Evolutionary conservation across 2,329 filamentous ascomycete species (phyloP), one percentile per base, ranked within the genome.

Genomic region (Claviceps sp.): DNA sequence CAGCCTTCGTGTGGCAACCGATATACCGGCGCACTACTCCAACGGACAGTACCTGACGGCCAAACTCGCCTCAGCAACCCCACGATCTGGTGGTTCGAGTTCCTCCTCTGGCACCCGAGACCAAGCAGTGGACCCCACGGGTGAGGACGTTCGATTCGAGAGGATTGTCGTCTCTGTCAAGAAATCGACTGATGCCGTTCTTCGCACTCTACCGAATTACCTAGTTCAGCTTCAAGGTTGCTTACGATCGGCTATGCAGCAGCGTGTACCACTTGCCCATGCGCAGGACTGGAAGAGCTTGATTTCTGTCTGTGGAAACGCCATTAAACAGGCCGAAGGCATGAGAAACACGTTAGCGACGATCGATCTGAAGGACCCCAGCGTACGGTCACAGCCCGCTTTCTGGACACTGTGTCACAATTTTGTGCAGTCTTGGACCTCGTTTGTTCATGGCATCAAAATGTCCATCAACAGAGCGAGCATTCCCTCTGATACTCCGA

Each of bases 281-380:
- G 71, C 82, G 29, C 75, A 81, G 49, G 74, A 82, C 51, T 89
- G 86, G 83, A 82, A 77, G 51, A 72, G 75, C 1, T 75, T 95
- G 45, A 82, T 91, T 50, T 74, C 80, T 46, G 85, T 84, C 61
- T 90, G 85, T 62, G 78, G 77, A 44, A 72, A 79, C 13, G 82
- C 86, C 17, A 77, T 90, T 43, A 79, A 86, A 52, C 82, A 86
- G 58, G 86, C 86, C 2, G 82, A 89, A 60, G 74, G 79, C 11
- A 73, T 96, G 29, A 84, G 86, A 60, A 73, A 74, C 40, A 78
- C 84, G n/a, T 70, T 96, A 11, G 87, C 83, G 3, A 76, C 78
- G 46, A 87, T 95, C 71, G 89, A 89, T 64, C 73, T 95, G 11
- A 93, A 91, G 63, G 89, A 95, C 59, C 86, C 87, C 7, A 83